Evolutionary conservation across 2,329 filamentous ascomycete species (phyloP).

Genomic region (Biscogniauxia sp.): DNA sequence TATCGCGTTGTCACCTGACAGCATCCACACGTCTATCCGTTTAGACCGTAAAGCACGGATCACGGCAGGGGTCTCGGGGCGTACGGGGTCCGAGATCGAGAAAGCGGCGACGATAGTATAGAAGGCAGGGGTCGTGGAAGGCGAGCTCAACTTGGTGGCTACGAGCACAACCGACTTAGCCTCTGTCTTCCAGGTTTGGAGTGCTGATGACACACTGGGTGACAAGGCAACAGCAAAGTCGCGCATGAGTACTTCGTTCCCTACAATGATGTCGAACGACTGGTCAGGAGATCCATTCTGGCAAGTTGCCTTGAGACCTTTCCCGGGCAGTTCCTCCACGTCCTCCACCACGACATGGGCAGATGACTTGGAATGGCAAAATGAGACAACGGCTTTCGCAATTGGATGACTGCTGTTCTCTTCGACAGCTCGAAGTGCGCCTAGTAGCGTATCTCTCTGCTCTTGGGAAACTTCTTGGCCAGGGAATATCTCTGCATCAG

Average conservation of each 20-base stretch:
- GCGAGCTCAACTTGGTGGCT: slow-evolving; percentile 38
- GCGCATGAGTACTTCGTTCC: slow-evolving; percentile 69
- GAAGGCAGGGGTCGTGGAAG: slow-evolving; percentile 5
- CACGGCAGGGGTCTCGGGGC: slow-evolving; percentile 66
- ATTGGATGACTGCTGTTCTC: slow-evolving; percentile 73
- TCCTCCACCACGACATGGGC: slow-evolving; percentile 34
- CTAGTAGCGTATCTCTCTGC: slow-evolving; percentile 39
- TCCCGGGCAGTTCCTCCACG: slow-evolving; percentile 68
- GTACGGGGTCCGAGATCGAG: slow-evolving; percentile 77
- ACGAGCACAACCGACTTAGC: slow-evolving; percentile 64
- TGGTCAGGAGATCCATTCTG: slow-evolving; percentile 28
- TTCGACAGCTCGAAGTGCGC: slow-evolving; percentile 61
- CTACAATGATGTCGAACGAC: slow-evolving; percentile 58
- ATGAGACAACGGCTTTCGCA: slow-evolving; percentile 65
- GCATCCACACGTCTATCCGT: slow-evolving; percentile 81
- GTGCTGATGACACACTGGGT: slow-evolving; percentile 30
- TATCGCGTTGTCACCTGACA: slow-evolving; percentile 85
- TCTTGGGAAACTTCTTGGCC: slow-evolving; percentile 23
- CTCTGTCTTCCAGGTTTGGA: slow-evolving; percentile 58
- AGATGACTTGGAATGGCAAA: slow-evolving; percentile 46
- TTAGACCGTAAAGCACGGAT: slow-evolving; percentile 62
- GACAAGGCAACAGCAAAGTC: slow-evolving; percentile 45
- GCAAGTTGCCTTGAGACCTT: slow-evolving; percentile 63
- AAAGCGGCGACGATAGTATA: slow-evolving; percentile 64
- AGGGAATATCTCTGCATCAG: slow-evolving; percentile 46